phyloP scores from a whole-genome alignment of 1,139 yeast genomes.

The Kodamaea fungicola region DNA sequence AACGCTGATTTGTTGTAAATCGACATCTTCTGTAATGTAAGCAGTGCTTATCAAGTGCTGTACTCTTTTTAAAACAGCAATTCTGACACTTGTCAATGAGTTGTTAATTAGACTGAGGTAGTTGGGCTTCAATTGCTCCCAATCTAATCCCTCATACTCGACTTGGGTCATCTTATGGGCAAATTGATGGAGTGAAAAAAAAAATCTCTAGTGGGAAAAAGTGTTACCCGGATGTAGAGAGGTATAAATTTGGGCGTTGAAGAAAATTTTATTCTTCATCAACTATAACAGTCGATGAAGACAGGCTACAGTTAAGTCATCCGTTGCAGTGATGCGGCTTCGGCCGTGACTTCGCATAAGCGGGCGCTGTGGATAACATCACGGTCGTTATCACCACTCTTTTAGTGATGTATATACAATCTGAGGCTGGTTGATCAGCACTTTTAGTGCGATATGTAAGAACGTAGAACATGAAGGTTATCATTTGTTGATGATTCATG shows the following conservation, averaged over 20 bases:
- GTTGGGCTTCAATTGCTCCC: constrained; percentile 24
- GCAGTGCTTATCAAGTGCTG: constrained; percentile 12
- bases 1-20: constrained; percentile 19
- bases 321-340: constrained; percentile 44
- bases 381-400: constrained; percentile 30
- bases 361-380: constrained; percentile 27
- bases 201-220: background rate
- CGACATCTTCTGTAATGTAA: constrained; percentile 17
- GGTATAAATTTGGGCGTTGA: constrained; percentile 1
- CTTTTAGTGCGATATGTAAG: no score
- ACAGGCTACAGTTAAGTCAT: constrained; percentile 42
- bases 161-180: constrained; percentile 1
- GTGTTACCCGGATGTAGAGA: constrained; percentile 6
- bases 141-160: constrained; percentile 9
- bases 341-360: constrained; percentile 7
- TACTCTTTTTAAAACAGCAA: constrained; percentile 24
- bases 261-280: constrained; percentile 35
- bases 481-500: no score
- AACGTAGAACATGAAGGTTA: no score
- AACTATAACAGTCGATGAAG: constrained; percentile 70
- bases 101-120: constrained; percentile 25
- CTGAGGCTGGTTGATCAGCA: constrained; percentile 27
- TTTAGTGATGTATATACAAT: constrained; percentile 23
- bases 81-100: constrained; percentile 34
- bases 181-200: background rate